phyloP scores from a whole-genome alignment of 495 filamentous ascomycete species.

The Baudoinia panamericana region DNA sequence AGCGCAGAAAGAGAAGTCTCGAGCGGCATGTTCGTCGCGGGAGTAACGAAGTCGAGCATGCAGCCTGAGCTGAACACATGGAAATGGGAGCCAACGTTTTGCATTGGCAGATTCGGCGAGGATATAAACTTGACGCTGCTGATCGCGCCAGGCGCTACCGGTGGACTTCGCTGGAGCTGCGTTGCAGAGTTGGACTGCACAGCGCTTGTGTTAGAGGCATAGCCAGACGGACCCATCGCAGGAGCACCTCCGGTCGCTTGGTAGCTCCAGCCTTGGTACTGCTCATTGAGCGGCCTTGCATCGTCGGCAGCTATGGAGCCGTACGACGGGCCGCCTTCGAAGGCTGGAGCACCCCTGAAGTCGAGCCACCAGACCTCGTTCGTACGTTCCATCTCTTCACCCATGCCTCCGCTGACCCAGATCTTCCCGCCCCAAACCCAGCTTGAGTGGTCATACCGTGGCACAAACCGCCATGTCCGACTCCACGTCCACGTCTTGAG shows the following conservation, averaged over 20 bases:
- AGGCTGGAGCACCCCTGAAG: constrained; percentile 73
- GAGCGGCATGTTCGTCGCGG: constrained; percentile 68
- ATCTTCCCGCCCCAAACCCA: constrained; percentile 83
- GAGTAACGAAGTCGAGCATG: constrained; percentile 84
- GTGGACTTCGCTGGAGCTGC: constrained; percentile 45
- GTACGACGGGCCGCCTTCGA: constrained; percentile 59
- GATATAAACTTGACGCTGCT: constrained; percentile 81
- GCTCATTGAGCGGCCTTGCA: constrained; percentile 30
- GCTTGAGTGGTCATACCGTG: constrained; percentile 83
- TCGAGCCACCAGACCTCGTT: constrained; percentile 96
- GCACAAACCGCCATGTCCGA: constrained; percentile 83
- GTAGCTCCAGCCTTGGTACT: constrained; percentile 15
- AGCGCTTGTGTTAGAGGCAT: constrained; percentile 79
- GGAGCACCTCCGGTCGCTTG: constrained; percentile 10
- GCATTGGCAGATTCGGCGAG: constrained; percentile 72
- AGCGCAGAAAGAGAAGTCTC: constrained; percentile 85
- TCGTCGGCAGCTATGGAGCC: constrained; percentile 41
- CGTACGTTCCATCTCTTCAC: constrained; percentile 87
- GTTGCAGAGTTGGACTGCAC: constrained; percentile 48
- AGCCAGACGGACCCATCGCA: constrained; percentile 49
- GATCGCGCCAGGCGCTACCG: constrained; percentile 74
- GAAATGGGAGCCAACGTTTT: constrained; percentile 82
- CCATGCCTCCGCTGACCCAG: constrained; percentile 94
- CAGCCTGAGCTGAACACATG: constrained; percentile 89
- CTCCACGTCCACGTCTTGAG: constrained; percentile 98